Base-by-base conservation (phyloP, 257 asterid genomes). In the Coffea canephora region DNA sequence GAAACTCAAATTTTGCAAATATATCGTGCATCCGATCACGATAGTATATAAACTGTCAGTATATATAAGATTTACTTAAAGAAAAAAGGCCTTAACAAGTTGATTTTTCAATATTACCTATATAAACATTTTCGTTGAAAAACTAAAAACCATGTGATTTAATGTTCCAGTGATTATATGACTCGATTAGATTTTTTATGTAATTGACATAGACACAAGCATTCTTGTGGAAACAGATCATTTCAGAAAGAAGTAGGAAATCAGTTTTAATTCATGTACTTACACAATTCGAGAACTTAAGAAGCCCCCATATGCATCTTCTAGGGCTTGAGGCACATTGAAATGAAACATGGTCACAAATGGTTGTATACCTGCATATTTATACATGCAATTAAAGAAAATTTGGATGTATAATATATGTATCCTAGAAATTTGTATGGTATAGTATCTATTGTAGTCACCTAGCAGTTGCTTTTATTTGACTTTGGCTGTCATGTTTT, bases 251-350 rank as follows among this genome's bases (percentile, higher is more conserved):
- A 15, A 54, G 43, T 49, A 49, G 4, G 23, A 54, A 54, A 13
- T 54, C 21, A 54, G 5, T 15, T 14, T 5, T 15, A 54, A 14
- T 54, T 15, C 6, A 34, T 73, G 62, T 39, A 73, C 94, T 90
- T 86, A 87, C 94, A 88, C 86, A 49, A 90, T 88, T 78, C 77
- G 85, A 34, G 86, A n/a, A 82, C 85, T 82, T 78, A 90, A 82
- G 72, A 87, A 90, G 49, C 94, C 94, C 23, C 90, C 92, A 77
- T 90, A 90, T 59, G 89, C 87, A 77, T 85, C 92, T 83, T 88
- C 82, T 72, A 90, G 46, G 77, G 90, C 87, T 86, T 87, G 91
- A 62, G 94, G 94, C 21, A 83, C 31, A 76, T 90, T 85, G 10
- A 88, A 79, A 77, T 90, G 94, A 79, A 88, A 77, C 43, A 90